These are phyloP conservation scores for Yarrowia alimentaria DNA, from an alignment of 805 yeast genomes.

Conservation along the genomic window DNA sequence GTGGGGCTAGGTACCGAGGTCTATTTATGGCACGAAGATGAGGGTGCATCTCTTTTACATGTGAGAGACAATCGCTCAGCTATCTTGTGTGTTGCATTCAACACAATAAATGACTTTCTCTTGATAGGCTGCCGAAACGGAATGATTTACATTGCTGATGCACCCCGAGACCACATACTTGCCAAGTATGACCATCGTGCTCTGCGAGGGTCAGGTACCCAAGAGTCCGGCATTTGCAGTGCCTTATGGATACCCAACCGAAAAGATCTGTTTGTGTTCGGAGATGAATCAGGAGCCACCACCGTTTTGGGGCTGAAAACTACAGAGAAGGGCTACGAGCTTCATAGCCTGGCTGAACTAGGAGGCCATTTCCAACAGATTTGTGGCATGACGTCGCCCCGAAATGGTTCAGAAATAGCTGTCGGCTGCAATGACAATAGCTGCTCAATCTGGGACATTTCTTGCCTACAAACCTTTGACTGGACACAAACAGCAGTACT, in stretches of 20 bases:
- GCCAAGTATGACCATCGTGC: constrained; percentile 34
- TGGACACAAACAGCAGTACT: constrained; percentile 30
- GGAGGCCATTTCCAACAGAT: constrained; percentile 36
- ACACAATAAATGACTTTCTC: constrained; percentile 7
- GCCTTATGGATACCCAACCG: constrained; percentile 56
- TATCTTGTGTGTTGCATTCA: constrained; percentile 30
- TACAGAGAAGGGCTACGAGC: background rate
- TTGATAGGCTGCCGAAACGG: constrained; percentile 27
- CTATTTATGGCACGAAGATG: constrained; percentile 58
- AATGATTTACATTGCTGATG: constrained; percentile 34
- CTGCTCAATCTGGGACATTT: constrained; percentile 73
- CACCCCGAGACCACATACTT: constrained; percentile 37
- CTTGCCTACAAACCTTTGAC: constrained; percentile 32
- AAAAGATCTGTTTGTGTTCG: constrained; percentile 50
- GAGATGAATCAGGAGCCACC: constrained; percentile 49
- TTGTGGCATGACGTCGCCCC: constrained; percentile 53
- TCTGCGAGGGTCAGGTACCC: constrained; percentile 37
- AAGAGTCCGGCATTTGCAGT: constrained; percentile 46
- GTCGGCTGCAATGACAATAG: constrained; percentile 83
- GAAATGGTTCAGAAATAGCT: constrained; percentile 57
- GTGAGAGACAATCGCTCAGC: constrained; percentile 5
- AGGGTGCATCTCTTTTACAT: constrained; percentile 47
- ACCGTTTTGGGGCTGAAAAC: constrained; percentile 5
- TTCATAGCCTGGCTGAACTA: constrained; percentile 4
- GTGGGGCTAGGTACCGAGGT: constrained; percentile 61